phyloP scores from a whole-genome alignment of 2,329 filamentous ascomycete species.

The Neonectria neomacrospora region DNA sequence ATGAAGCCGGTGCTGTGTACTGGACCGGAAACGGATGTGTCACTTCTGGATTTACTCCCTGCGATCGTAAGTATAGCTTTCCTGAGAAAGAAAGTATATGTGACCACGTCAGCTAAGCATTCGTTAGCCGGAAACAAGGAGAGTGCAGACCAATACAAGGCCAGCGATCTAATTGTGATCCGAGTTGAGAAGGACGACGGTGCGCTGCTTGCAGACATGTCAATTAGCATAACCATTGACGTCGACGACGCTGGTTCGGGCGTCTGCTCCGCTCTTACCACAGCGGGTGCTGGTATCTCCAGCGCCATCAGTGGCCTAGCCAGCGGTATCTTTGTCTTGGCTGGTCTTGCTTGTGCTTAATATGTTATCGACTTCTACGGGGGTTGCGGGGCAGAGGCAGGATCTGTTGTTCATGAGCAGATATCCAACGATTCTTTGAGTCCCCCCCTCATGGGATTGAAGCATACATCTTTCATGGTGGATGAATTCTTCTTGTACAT shows the following conservation, averaged over 20 bases:
- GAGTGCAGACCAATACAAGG: background rate
- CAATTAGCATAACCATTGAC: constrained; percentile 12
- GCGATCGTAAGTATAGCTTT: background rate
- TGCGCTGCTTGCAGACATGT: constrained; percentile 19
- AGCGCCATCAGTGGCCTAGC: background rate
- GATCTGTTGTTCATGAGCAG: no score
- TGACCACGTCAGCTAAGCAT: background rate
- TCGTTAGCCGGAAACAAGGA: background rate
- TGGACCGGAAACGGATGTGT: background rate
- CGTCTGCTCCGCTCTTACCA: background rate
- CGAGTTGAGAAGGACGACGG: constrained; percentile 15
- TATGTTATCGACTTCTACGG: no score
- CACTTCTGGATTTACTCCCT: background rate
- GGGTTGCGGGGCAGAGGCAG: no score
- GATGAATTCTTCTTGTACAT: no score
- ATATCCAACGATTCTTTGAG: no score
- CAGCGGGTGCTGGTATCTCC: background rate
- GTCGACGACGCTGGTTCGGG: constrained; percentile 11
- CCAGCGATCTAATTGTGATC: constrained; percentile 19
- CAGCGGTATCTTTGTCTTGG: background rate
- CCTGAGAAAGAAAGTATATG: background rate
- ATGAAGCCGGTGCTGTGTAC: background rate
- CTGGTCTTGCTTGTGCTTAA: no score
- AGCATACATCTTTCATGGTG: no score
- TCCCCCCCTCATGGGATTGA: no score